These are phyloP conservation scores for grape (Vitis vinifera) DNA, from an alignment of 164 flowering plant genomes.

Conservation along the genomic window DNA sequence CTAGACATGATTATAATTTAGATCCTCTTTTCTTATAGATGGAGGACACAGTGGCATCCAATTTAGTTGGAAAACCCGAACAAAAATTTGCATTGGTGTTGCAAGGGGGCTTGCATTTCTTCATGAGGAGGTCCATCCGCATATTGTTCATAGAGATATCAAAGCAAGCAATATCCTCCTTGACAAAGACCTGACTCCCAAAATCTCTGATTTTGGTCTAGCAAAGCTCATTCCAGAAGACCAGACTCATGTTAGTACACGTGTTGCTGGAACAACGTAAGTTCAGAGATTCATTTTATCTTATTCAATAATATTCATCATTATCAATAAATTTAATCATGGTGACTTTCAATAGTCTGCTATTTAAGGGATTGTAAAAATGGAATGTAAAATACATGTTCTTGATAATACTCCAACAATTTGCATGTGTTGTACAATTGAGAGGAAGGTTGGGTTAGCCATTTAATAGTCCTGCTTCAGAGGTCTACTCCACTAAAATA, in stretches of 20 bases:
- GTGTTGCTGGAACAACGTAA: slow-evolving; percentile 54
- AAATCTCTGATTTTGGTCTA: slow-evolving; percentile 60
- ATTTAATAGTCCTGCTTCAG: not conserved
- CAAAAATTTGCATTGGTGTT: slow-evolving; percentile 43
- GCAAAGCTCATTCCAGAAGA: slow-evolving; percentile 42
- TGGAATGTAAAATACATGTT: not conserved
- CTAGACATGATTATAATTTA: not conserved
- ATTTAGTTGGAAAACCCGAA: slow-evolving; percentile 36
- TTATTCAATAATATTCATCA: not conserved
- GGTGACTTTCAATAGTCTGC: not conserved
- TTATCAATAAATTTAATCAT: not conserved
- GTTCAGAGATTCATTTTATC: slow-evolving; percentile 9
- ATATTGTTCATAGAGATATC: slow-evolving; percentile 50
- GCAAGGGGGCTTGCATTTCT: slow-evolving; percentile 51
- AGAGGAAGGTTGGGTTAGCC: no score
- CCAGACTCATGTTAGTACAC: slow-evolving; percentile 52
- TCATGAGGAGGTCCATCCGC: slow-evolving; percentile 49
- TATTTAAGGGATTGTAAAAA: not conserved
- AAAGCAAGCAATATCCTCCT: slow-evolving; percentile 59
- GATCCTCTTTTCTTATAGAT: slow-evolving; percentile 16
- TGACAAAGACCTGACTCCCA: slow-evolving; percentile 36
- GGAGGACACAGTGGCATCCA: slow-evolving; percentile 21
- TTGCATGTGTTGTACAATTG: not conserved
- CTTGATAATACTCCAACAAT: not conserved
- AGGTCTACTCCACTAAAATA: not conserved